Evolutionary conservation across 2,329 filamentous ascomycete genomes (phyloP).

Genomic region (Ambrosiella xylebori): DNA sequence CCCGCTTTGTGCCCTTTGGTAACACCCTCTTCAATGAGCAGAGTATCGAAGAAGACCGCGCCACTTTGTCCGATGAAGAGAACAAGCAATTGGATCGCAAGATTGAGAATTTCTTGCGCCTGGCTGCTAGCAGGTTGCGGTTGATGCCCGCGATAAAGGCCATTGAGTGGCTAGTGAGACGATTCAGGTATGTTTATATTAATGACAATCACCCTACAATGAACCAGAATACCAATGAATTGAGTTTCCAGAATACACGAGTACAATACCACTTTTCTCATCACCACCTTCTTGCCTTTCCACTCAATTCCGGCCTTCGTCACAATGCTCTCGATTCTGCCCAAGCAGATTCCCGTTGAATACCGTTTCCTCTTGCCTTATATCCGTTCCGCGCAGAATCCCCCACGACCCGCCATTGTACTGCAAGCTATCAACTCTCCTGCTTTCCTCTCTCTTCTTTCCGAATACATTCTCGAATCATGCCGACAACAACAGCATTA

Average conservation of each 20-base stretch:
- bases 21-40: constrained; percentile 80
- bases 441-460: constrained; percentile 58
- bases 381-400: constrained; percentile 55
- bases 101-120: constrained; percentile 65
- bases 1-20: constrained; percentile 57
- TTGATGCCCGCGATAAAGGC: constrained; percentile 80
- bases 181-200: constrained; percentile 55
- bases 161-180: constrained; percentile 82
- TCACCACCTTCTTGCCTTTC: constrained; percentile 84
- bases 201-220: not conserved
- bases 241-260: constrained; percentile 55
- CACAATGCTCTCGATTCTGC: constrained; percentile 73
- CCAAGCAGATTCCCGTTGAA: constrained; percentile 51
- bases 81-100: constrained; percentile 66
- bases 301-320: constrained; percentile 73
- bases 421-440: constrained; percentile 67
- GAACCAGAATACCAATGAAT: not conserved
- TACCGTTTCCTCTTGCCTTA: constrained; percentile 82
- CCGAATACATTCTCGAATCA: constrained; percentile 59
- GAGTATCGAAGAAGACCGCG: constrained; percentile 76
- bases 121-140: constrained; percentile 59
- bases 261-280: constrained; percentile 60
- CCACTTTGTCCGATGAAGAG: constrained; percentile 63
- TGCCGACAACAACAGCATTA: constrained; percentile 58
- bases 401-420: constrained; percentile 66